Conservation (phyloP, 441 rosid species). For the Brassica balearica region DNA sequence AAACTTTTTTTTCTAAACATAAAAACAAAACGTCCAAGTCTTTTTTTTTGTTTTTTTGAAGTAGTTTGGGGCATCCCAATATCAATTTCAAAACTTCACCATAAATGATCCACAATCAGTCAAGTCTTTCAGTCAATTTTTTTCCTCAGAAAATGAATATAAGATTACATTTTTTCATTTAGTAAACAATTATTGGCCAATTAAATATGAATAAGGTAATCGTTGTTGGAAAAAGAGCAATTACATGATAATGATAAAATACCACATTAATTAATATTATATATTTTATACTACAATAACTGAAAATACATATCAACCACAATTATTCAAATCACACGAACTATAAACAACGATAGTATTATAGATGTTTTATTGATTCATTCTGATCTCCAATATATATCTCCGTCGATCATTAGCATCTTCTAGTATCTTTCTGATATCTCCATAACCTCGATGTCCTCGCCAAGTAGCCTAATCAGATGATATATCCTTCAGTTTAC, state of each 20-base stretch:
- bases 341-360: neutral
- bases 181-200: neutral
- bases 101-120: neutral
- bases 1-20: neutral
- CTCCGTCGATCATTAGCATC: constrained; percentile 4
- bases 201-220: neutral
- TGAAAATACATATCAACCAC: neutral
- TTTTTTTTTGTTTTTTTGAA: too few relatives aligned
- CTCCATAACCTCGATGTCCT: constrained; percentile 1
- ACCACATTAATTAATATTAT: neutral
- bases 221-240: neutral
- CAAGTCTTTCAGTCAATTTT: neutral
- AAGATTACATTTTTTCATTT: neutral
- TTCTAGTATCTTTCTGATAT: constrained; percentile 1
- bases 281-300: neutral
- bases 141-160: neutral
- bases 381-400: constrained; percentile 1
- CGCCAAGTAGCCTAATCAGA: neutral
- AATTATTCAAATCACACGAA: neutral
- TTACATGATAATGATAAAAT: neutral
- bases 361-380: neutral
- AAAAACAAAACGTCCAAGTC: neutral
- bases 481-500: neutral
- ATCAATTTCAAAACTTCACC: neutral
- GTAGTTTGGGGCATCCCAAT: constrained; percentile 5